Base-by-base conservation (phyloP, 257 asterid genomes). In the Petrea volubilis region DNA sequence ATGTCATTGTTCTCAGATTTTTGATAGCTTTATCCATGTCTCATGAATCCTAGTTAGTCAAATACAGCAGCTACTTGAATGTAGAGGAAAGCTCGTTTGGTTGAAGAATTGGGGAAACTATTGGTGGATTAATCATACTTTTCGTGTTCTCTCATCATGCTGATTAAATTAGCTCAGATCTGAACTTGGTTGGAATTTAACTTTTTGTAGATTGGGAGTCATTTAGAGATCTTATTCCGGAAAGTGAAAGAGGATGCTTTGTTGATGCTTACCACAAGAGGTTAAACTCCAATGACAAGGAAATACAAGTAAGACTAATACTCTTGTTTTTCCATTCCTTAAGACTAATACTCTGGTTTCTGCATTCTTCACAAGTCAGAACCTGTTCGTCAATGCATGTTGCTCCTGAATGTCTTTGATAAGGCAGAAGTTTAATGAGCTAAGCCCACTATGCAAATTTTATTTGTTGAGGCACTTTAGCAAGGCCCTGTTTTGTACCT, bases 141-240 rank as follows among this genome's bases (percentile, higher is more conserved):
- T 20, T 52, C 25, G 6, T 15, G 23, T 43, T 20, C 55, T 72
- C 14, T 21, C 25, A 15, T 63, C 28, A 21, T 74, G 36, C 63
- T 57, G 44, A 56, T 66, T 74, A 51, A 66, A 68, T 24, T 41
- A 34, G 8, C 50, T 29, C 55, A 52, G 58, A 43, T 62, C 25
- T 67, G 34, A 67, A 43, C 34, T 60, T 70, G 67, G 53, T 77
- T 52, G 59, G 49, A 18, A 28, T 27, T 69, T 41, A 15, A 56
- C 41, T 2, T n/a, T 49, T 56, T 84, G 57, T 85, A 95, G 99
- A 88, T 40, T 94, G 99, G 99, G 97, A 94, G 81, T 83, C 93
- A 56, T 94, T 91, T 83, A 89, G 93, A 80, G 97, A 91, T 81
- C 90, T 85, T 76, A 88, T 94, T 76, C 99, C 99, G 5, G 97